Base-by-base conservation (phyloP, 768 basidiomycete genomes). In the Hericium coralloides region DNA sequence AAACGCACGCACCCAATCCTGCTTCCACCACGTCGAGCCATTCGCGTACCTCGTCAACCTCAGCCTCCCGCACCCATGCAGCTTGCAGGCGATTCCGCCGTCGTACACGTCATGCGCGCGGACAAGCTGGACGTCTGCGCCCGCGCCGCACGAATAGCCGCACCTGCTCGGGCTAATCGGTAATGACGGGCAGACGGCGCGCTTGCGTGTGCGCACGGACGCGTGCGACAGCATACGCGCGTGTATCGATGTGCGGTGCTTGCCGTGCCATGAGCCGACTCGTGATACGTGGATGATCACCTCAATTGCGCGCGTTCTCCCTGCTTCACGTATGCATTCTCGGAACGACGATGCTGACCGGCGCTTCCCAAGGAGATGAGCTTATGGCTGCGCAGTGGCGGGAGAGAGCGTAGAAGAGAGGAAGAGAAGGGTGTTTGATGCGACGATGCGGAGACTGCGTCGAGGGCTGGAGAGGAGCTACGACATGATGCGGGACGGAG, bases 111-210 rank as follows among this genome's bases (percentile, higher is more conserved):
- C 56, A 89, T 91, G 88, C 78, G 76, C 60, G 74, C 73, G 59
- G 87, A 91, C 68, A 67, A 80, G 58, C 83, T 88, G 60, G 74
- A 80, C 0, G 86, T 91, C 87, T 1, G 88, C 91, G 68, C 79
- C 91, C 15, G 87, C 87, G 14, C 88, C 88, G 0, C 86, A 87
- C 57, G 87, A 89, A 64, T 77, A 85, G 57, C 87, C 87, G 20
- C 56, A 80, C 26, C 68, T 90, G 10, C 74, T 88, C 2, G 88
- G 89, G 0, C 73, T 88, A 39, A 90, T 89, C 63, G 77, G 77
- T 49, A 81, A 81, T 50, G 73, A 68, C 0, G 87, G 88, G 0
- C 72, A 81, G 61, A 69, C 75, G 20, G 87, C 90, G 61, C 85
- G 84, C 65, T 70, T 90, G 2, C 79, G 87, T 15, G 65, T 90